Conservation (phyloP, 75 land plant genomes). For the Pinus taeda region DNA sequence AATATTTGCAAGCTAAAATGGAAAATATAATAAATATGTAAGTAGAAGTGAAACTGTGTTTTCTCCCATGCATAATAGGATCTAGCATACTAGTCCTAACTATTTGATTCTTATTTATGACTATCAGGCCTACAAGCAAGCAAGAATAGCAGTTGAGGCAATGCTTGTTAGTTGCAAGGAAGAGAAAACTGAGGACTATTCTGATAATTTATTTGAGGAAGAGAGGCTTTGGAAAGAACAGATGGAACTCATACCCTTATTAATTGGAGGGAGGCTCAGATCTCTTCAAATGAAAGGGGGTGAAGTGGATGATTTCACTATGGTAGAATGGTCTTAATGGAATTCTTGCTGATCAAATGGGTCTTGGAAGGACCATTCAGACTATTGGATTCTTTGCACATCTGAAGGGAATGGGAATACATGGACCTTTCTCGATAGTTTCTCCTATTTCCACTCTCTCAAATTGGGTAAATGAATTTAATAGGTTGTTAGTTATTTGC, state of each 20-base stretch:
- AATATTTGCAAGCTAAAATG: too few species aligned
- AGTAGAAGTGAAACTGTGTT: too few species aligned
- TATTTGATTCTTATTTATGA: too few species aligned
- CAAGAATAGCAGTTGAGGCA: too few species aligned
- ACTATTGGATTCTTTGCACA: constrained; percentile 43
- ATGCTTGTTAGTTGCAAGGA: constrained; percentile 17
- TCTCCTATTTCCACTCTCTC: constrained; percentile 50
- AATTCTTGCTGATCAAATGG: constrained; percentile 57
- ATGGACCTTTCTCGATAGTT: constrained; percentile 43
- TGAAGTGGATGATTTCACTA: constrained; percentile 49
- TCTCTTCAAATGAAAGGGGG: constrained; percentile 43
- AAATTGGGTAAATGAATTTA: constrained; percentile 44
- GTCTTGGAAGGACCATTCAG: constrained; percentile 51
- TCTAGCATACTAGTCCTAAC: too few species aligned
- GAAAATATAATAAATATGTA: too few species aligned
- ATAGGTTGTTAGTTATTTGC: constrained; percentile 16
- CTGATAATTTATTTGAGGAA: constrained; percentile 27
- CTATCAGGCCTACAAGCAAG: too few species aligned
- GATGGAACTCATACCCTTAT: constrained; percentile 36
- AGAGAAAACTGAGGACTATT: constrained; percentile 28
- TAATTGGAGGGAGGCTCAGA: constrained; percentile 46
- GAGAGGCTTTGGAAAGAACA: constrained; percentile 36
- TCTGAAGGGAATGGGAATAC: constrained; percentile 33
- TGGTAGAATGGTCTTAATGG: constrained; percentile 56
- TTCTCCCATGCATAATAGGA: too few species aligned